Evolutionary conservation across 75 land plant species (phyloP).

Genomic region (Cunninghamia lanceolata): DNA sequence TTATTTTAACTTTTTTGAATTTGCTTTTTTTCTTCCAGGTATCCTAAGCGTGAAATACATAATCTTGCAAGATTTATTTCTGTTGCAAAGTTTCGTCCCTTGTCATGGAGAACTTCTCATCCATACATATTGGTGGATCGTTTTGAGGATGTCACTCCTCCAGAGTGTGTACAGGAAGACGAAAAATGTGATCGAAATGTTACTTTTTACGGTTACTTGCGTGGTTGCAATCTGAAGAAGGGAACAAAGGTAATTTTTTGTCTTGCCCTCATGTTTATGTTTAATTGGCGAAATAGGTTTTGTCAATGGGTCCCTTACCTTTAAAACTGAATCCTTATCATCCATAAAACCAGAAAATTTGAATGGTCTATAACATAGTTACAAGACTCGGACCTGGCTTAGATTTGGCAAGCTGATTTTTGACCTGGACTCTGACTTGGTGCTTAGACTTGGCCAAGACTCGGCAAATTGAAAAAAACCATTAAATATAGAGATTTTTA

Average conservation of each 20-base stretch:
- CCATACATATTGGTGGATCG: slow-evolving; percentile 95
- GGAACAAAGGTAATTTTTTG: slow-evolving; percentile 70
- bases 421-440: no score
- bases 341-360: background rate
- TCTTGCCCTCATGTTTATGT: background rate
- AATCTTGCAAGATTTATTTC: slow-evolving; percentile 98
- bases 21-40: slow-evolving; percentile 43
- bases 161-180: slow-evolving; percentile 64
- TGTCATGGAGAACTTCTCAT: slow-evolving; percentile 84
- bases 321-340: background rate
- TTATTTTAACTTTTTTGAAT: background rate
- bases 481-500: no score
- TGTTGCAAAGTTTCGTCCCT: slow-evolving; percentile 83
- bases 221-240: slow-evolving; percentile 92
- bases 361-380: no score
- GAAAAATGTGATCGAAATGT: slow-evolving; percentile 93
- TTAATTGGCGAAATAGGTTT: no score
- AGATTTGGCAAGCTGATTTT: no score
- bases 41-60: slow-evolving; percentile 90
- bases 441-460: no score
- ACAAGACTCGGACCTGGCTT: no score
- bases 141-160: slow-evolving; percentile 96
- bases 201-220: slow-evolving; percentile 90
- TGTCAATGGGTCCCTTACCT: no score
- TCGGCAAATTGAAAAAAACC: no score